Percentiles rank a stretch among this genome's conserved stretches.
Evolutionary conservation across 2,329 filamentous ascomycete species (phyloP).

Genomic region (Aphanocladium album): DNA sequence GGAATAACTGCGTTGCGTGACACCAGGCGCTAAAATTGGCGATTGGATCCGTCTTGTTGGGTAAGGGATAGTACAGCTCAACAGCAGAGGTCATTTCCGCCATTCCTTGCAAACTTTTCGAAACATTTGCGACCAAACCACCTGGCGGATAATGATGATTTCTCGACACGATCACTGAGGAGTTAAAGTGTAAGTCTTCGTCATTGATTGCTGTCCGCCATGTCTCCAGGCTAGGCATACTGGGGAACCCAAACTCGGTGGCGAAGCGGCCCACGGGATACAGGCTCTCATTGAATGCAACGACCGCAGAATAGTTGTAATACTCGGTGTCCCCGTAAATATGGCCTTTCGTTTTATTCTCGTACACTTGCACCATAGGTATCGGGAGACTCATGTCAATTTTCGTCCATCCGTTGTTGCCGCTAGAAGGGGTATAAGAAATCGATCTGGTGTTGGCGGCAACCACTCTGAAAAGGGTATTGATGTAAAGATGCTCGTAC

Average conservation of each 20-base stretch:
- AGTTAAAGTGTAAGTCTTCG: slow-evolving; percentile 12
- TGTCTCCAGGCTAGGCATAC: slow-evolving; percentile 11
- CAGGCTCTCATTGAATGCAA: background rate
- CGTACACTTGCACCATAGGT: slow-evolving; percentile 11
- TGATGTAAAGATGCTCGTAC: slow-evolving; percentile 12
- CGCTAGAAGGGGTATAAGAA: slow-evolving; percentile 11
- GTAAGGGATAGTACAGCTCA: slow-evolving; percentile 51
- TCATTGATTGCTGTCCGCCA: slow-evolving; percentile 2
- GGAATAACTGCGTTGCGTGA: slow-evolving; percentile 58
- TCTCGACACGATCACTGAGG: slow-evolving; percentile 1
- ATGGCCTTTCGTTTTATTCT: slow-evolving; percentile 5
- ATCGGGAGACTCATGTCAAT: slow-evolving; percentile 8
- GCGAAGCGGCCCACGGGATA: slow-evolving; percentile 12
- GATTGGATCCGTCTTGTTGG: slow-evolving; percentile 45
- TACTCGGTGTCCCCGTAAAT: slow-evolving; percentile 10
- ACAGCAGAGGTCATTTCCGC: slow-evolving; percentile 56
- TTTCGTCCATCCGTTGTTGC: slow-evolving; percentile 8
- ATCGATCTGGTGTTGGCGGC: slow-evolving; percentile 9
- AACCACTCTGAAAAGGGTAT: slow-evolving; percentile 4
- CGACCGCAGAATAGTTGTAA: slow-evolving; percentile 3
- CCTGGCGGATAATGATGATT: slow-evolving; percentile 49
- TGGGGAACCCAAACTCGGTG: slow-evolving; percentile 10
- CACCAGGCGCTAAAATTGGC: slow-evolving; percentile 60
- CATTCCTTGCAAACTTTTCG: slow-evolving; percentile 31
- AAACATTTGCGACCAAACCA: background rate